These are phyloP conservation scores for Cantharellus cinnabarinus DNA, from an alignment of 768 basidiomycete genomes.

Conservation along the genomic window DNA sequence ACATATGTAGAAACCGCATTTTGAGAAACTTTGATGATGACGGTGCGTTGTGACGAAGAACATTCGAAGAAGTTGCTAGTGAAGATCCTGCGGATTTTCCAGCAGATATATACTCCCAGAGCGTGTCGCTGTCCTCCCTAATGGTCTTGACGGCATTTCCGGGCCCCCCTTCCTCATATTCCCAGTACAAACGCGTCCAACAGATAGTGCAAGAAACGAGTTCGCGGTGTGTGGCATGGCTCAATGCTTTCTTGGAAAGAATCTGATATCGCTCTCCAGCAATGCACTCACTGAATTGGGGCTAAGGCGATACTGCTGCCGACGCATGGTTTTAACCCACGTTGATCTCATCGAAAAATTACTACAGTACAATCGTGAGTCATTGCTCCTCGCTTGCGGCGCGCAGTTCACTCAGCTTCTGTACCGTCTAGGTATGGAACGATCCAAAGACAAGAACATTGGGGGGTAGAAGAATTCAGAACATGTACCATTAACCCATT, in stretches of 20 bases:
- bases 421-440: conserved; percentile 13
- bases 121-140: too few species aligned
- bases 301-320: conserved; percentile 85
- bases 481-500: neutral
- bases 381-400: neutral
- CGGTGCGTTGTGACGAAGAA: too few species aligned
- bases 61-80: too few species aligned
- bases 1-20: too few species aligned
- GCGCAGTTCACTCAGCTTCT: neutral
- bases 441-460: conserved; percentile 10
- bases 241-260: neutral
- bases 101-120: too few species aligned
- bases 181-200: too few species aligned
- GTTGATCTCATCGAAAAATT: conserved; percentile 96
- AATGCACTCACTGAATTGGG: conserved; percentile 80
- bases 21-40: too few species aligned
- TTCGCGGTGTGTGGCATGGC: neutral
- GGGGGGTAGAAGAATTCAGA: neutral
- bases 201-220: neutral
- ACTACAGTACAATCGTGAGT: conserved; percentile 84
- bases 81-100: too few species aligned
- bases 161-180: too few species aligned
- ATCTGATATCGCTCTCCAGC: conserved; percentile 20
- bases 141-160: too few species aligned
- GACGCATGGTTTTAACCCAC: conserved; percentile 93